A percentile compares a stretch with the other conserved stretches of the same genome.
Evolutionary conservation across 1,139 yeast genomes (phyloP).

Genomic region (Saccharomyces hybrid): DNA sequence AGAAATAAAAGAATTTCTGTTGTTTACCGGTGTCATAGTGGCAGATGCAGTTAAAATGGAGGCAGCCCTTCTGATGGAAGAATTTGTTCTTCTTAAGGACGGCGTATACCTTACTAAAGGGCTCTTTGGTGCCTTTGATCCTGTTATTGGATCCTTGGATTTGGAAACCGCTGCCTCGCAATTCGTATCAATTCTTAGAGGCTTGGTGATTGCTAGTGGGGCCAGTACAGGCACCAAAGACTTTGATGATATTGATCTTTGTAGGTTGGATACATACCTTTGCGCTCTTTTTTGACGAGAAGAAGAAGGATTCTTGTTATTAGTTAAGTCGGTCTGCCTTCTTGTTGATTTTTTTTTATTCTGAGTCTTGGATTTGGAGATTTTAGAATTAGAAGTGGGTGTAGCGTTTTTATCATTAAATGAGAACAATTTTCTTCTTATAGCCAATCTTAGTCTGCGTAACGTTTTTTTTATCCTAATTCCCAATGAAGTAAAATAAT

Average conservation of each 20-base stretch:
- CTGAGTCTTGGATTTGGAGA: slow-evolving; percentile 2
- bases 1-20: slow-evolving; percentile 3
- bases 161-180: neutral
- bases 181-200: neutral
- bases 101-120: slow-evolving; percentile 8
- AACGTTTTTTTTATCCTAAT: slow-evolving; percentile 16
- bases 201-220: neutral
- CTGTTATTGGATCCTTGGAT: neutral
- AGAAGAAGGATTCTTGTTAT: slow-evolving; percentile 13
- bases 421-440: slow-evolving; percentile 15
- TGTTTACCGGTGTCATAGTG: slow-evolving; percentile 8
- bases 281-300: slow-evolving; percentile 27
- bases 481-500: slow-evolving; percentile 24
- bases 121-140: neutral
- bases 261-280: slow-evolving; percentile 23
- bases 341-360: slow-evolving; percentile 2
- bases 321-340: slow-evolving; percentile 5
- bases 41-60: slow-evolving; percentile 21
- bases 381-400: slow-evolving; percentile 1
- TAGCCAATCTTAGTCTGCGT: slow-evolving; percentile 13
- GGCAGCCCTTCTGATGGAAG: slow-evolving; percentile 32
- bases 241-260: slow-evolving; percentile 22
- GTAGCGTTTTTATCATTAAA: neutral
- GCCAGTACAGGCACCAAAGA: slow-evolving; percentile 16
- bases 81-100: slow-evolving; percentile 30